Percentiles rank a stretch among this genome's conserved stretches.
Conservation (phyloP, 768 basidiomycete genomes). For the Galerina sulciceps region DNA sequence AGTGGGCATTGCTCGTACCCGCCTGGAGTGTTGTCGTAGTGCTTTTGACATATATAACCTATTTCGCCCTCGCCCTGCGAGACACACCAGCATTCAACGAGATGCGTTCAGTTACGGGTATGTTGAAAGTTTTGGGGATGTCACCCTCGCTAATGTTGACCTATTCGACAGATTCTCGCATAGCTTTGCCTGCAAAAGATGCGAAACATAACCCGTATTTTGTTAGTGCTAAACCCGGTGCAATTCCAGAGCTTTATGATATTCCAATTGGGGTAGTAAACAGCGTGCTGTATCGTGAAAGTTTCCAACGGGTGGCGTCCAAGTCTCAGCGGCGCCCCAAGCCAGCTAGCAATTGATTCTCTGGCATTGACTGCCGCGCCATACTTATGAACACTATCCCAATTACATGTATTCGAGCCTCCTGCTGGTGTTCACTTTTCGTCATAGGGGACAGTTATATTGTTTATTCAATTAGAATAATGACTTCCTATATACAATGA, state of each 20-base stretch:
- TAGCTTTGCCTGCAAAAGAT: constrained; percentile 48
- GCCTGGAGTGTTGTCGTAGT: constrained; percentile 74
- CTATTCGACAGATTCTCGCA: constrained; percentile 54
- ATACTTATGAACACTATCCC: no score
- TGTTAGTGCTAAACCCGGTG: constrained; percentile 45
- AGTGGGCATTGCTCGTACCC: constrained; percentile 85
- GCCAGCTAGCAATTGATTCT: no score
- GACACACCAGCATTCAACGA: constrained; percentile 74
- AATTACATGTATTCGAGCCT: no score
- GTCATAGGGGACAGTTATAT: no score
- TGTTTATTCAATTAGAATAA: no score
- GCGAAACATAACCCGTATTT: constrained; percentile 50
- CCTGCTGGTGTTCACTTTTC: no score
- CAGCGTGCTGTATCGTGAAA: constrained; percentile 59
- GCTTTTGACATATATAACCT: constrained; percentile 76
- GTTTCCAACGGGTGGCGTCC: constrained; percentile 5
- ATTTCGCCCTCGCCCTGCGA: constrained; percentile 75
- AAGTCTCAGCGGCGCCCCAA: background rate
- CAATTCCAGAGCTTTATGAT: constrained; percentile 75
- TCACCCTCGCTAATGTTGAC: constrained; percentile 10
- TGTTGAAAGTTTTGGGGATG: constrained; percentile 7
- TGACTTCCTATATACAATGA: constrained; percentile 4
- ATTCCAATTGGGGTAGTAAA: constrained; percentile 84
- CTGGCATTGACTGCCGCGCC: no score
- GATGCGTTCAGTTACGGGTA: constrained; percentile 71